These are phyloP conservation scores for Pleurotus djamor DNA, from an alignment of 768 basidiomycete species.

Conservation along the genomic window DNA sequence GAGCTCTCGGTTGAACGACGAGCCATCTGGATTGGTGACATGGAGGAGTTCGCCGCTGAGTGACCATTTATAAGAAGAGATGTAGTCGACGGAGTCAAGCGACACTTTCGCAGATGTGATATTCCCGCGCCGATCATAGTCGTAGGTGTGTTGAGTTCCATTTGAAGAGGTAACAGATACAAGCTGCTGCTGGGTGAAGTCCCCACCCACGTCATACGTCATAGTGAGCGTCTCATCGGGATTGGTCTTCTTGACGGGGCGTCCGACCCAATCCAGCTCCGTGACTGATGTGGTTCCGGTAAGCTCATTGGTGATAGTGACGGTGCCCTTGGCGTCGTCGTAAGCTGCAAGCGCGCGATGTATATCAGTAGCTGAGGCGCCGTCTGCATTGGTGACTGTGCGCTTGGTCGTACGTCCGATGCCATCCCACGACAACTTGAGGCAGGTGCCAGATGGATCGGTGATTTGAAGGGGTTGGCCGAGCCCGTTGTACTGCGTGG, in stretches of 20 bases:
- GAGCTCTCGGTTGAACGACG: neutral
- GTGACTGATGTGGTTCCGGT: neutral
- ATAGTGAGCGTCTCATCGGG: conserved; percentile 1
- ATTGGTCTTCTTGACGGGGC: neutral
- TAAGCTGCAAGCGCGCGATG: neutral
- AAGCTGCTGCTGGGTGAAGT: neutral
- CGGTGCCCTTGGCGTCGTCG: neutral
- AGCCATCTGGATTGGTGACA: neutral
- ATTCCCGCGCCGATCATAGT: conserved; percentile 3
- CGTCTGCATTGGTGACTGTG: neutral
- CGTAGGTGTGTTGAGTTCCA: neutral
- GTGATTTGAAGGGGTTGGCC: conserved; percentile 6
- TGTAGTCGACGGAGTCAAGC: neutral
- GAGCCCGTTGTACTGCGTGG: conserved; percentile 8
- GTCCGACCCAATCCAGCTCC: neutral
- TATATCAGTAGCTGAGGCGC: neutral
- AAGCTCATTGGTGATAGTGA: conserved; percentile 1
- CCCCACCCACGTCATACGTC: neutral
- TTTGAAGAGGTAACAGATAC: neutral
- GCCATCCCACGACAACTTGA: conserved; percentile 10
- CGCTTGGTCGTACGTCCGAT: conserved; percentile 3
- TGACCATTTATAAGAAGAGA: conserved; percentile 2
- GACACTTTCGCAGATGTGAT: neutral
- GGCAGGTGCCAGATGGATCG: conserved; percentile 5
- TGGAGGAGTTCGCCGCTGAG: conserved; percentile 1